Evolutionary conservation across 345 rosid species (phyloP).

Genomic region (Physaria fendleri): DNA sequence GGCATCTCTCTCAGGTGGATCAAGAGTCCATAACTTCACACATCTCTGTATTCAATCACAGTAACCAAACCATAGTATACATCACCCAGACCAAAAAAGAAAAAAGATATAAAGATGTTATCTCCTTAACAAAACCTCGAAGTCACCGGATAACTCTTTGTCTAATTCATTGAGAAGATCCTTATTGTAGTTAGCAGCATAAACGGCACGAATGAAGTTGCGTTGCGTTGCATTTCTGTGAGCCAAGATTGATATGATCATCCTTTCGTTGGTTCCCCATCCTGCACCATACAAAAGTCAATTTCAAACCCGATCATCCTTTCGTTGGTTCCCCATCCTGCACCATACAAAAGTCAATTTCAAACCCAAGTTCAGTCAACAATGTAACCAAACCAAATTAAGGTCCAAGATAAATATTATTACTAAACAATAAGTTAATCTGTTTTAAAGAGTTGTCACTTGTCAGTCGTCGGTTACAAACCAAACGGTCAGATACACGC

Average conservation of each 20-base stretch:
- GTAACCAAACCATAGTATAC: background rate
- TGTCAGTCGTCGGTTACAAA: slow-evolving; percentile 6
- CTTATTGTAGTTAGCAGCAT: slow-evolving; percentile 60
- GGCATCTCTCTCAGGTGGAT: slow-evolving; percentile 76
- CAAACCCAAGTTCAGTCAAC: background rate
- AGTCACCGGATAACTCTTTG: slow-evolving; percentile 70
- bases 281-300: slow-evolving; percentile 40
- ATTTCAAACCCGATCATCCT: too few species aligned
- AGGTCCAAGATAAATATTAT: background rate
- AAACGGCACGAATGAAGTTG: slow-evolving; percentile 45
- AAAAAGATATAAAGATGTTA: background rate
- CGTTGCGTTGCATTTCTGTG: slow-evolving; percentile 77
- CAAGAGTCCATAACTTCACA: slow-evolving; percentile 65
- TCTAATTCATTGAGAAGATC: slow-evolving; percentile 69
- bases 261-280: slow-evolving; percentile 83
- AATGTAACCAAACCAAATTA: background rate
- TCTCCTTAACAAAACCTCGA: slow-evolving; percentile 47
- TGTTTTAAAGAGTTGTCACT: background rate
- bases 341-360: slow-evolving; percentile 9
- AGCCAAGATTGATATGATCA: slow-evolving; percentile 75
- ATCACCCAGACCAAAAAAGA: background rate
- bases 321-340: slow-evolving; percentile 98
- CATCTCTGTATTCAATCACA: slow-evolving; percentile 36
- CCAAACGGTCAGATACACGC: background rate
- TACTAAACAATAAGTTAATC: background rate